A percentile compares a stretch with the other conserved stretches of the same genome.
Evolutionary conservation across 2,329 filamentous ascomycete species (phyloP).

Genomic region (Pestalotiopsis sp.): DNA sequence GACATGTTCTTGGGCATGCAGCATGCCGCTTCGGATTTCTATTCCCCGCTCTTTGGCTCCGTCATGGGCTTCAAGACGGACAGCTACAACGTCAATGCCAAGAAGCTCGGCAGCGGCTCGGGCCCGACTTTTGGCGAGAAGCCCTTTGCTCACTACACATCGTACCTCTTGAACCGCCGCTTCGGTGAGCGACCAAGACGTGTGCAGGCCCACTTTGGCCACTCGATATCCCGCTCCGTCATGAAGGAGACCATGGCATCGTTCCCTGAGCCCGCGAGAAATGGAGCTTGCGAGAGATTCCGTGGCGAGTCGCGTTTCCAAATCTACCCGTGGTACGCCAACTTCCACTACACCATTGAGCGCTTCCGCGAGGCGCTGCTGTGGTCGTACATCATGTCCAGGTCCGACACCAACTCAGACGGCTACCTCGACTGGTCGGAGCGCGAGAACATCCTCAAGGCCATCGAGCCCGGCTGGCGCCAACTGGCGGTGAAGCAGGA

Average conservation of each 20-base stretch:
- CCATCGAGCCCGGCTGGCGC: conserved; percentile 34
- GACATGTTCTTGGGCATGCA: conserved; percentile 44
- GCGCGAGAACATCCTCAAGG: conserved; percentile 35
- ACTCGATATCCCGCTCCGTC: conserved; percentile 40
- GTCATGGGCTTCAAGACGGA: conserved; percentile 44
- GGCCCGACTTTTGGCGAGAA: conserved; percentile 44
- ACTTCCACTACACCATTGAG: conserved; percentile 46
- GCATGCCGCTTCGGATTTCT: conserved; percentile 43
- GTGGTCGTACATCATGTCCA: conserved; percentile 43
- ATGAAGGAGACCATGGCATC: conserved; percentile 40
- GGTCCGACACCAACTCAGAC: conserved; percentile 36
- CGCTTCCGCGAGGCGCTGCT: conserved; percentile 42
- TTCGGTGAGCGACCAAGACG: conserved; percentile 45
- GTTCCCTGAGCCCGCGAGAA: conserved; percentile 40
- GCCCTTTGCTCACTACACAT: conserved; percentile 45
- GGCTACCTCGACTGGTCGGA: conserved; percentile 42
- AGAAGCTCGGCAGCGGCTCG: conserved; percentile 25
- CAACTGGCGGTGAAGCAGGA: conserved; percentile 24
- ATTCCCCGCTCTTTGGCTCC: conserved; percentile 43
- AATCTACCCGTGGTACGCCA: conserved; percentile 43
- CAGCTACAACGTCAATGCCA: conserved; percentile 39
- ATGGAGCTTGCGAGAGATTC: conserved; percentile 41
- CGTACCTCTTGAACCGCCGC: conserved; percentile 43
- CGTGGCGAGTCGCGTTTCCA: conserved; percentile 43
- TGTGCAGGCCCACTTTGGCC: conserved; percentile 43